Evolutionary conservation across 352 stramenopile species (phyloP).

Genomic region (Phytopythium oedochilum): DNA sequence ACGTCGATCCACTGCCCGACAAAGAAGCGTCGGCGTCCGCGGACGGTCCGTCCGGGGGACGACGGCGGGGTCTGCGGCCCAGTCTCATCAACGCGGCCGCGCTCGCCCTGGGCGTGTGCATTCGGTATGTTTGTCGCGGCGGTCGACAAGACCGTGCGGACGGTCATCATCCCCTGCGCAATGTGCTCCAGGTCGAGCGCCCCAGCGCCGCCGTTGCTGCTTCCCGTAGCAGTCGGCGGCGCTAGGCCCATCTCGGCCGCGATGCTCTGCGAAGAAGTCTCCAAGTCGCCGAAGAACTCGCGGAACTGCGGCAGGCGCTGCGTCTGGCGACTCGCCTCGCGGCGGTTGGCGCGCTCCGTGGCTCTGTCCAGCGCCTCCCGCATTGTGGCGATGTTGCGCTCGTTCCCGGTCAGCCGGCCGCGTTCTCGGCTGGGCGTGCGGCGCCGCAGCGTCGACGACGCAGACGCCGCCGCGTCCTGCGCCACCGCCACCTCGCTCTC

Average conservation of each 20-base stretch:
- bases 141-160: conserved; percentile 52
- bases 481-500: neutral
- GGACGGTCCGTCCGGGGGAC: conserved; percentile 7
- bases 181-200: conserved; percentile 47
- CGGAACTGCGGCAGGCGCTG: conserved; percentile 30
- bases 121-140: neutral
- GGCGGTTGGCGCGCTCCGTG: neutral
- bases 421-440: neutral
- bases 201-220: neutral
- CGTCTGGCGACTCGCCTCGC: neutral
- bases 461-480: neutral
- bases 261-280: conserved; percentile 18
- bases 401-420: conserved; percentile 16
- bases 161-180: conserved; percentile 44
- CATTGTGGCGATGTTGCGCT: conserved; percentile 61
- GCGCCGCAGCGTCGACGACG: neutral
- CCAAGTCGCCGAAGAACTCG: conserved; percentile 33
- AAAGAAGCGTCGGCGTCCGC: conserved; percentile 56
- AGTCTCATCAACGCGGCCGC: neutral
- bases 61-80: conserved; percentile 7
- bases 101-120: neutral
- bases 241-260: conserved; percentile 26
- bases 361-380: conserved; percentile 33
- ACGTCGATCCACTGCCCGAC: conserved; percentile 97
- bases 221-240: neutral